Evolutionary conservation across 768 basidiomycete genomes (phyloP), one percentile per base, ranked within the genome.

Genomic region (Rubroboletus satanas): DNA sequence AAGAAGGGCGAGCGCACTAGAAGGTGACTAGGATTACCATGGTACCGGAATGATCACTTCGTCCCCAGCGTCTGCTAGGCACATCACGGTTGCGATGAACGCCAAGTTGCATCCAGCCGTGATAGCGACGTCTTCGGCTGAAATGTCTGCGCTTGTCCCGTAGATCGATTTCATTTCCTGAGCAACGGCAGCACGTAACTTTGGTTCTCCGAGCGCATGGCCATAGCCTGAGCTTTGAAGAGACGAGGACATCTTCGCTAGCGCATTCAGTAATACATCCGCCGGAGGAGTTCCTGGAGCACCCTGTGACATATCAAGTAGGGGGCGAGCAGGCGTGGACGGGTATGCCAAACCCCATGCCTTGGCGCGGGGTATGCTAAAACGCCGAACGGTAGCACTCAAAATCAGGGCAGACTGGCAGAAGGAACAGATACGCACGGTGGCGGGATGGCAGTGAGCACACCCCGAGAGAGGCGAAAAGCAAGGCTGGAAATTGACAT

Each of bases 271-370:
- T 9, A 90, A 70, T 1, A 64, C 47, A 2, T 71, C 63, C 3
- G 85, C 81, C 0, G 91, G 90, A 0, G 84, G 81, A 0, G 73
- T 74, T 6, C 85, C 84, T 0, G 91, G 91, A 0, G 84, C 83
- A 38, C 91, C 87, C 69, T 91, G 88, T 1, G 85, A 84, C 75
- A 90, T 83, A 61, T 82, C 79, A n/a, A 91, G 75, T 2, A 90
- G 71, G 0, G 82, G 83, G 9, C 75, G 73, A 23, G 55, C 63
- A 0, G 73, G 63, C 0, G 77, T 76, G 0, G 77, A 63, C 5
- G 58, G 59, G 66, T 82, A 85, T 12, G 69, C 61, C 21, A 64
- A 58, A 0, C 74, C 79, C 85, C 85, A 87, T 72, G 75, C 72
- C 51, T 82, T 79, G 15, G 83, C 84, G 33, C 73, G 73, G 1